These are phyloP conservation scores for Apocynum venetum DNA, from an alignment of 257 asterid species.

Conservation along the genomic window DNA sequence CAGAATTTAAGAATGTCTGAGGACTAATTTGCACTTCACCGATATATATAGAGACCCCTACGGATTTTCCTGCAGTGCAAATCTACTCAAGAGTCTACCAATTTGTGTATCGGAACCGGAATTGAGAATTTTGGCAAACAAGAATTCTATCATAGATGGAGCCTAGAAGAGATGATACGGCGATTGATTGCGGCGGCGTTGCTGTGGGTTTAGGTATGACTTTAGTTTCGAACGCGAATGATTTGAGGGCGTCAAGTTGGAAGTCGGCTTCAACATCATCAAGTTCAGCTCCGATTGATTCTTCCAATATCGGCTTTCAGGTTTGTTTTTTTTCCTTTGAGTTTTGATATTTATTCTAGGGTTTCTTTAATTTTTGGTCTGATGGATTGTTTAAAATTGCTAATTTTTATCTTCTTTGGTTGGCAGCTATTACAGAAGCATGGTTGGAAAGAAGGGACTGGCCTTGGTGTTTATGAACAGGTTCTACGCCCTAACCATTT, in stretches of 20 bases:
- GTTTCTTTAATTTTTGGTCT: not conserved
- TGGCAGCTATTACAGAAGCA: conserved; percentile 79
- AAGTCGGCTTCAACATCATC: conserved; percentile 15
- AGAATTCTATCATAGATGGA: not conserved
- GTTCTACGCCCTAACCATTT: conserved; percentile 19
- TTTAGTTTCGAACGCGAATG: not conserved
- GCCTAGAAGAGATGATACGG: not conserved
- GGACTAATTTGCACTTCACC: no score
- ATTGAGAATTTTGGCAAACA: not conserved
- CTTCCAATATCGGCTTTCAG: conserved; percentile 26
- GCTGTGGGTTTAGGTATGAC: conserved; percentile 14
- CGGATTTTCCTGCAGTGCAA: no score
- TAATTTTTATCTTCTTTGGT: not conserved
- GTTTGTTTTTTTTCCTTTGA: not conserved
- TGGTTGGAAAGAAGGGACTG: conserved; percentile 93
- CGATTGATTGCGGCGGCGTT: conserved; percentile 3
- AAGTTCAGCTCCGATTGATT: conserved; percentile 11
- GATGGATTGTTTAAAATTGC: not conserved
- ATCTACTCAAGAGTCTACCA: no score
- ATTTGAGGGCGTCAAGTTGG: not conserved
- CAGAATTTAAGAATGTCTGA: no score
- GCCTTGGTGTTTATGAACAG: conserved; percentile 80
- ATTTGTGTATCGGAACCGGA: not conserved
- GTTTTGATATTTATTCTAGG: not conserved
- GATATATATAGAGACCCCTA: no score